phyloP scores from a whole-genome alignment of 2,329 filamentous ascomycete genomes.

The Seiridium unicorne region DNA sequence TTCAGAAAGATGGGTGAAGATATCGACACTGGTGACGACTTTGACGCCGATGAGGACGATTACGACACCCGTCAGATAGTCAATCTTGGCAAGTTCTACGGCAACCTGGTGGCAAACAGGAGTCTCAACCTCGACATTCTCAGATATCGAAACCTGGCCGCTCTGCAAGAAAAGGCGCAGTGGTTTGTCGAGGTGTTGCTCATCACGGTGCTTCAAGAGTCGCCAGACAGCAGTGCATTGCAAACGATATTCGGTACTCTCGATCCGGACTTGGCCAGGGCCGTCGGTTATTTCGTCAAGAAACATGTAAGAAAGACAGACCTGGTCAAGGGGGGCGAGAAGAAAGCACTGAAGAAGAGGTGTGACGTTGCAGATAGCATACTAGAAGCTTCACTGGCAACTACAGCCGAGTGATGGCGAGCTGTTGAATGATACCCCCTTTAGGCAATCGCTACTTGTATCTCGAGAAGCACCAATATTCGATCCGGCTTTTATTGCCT shows the following conservation, averaged over 20 bases:
- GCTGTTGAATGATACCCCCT: neutral
- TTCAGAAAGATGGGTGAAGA: conserved; percentile 85
- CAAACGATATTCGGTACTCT: conserved; percentile 65
- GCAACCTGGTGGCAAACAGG: conserved; percentile 45
- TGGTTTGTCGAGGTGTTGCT: conserved; percentile 80
- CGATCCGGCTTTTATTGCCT: too few species aligned
- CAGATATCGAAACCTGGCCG: conserved; percentile 75
- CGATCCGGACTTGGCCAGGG: conserved; percentile 66
- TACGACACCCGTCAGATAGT: conserved; percentile 51
- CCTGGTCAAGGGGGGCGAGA: conserved; percentile 43
- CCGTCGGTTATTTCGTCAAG: conserved; percentile 76
- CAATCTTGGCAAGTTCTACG: conserved; percentile 55
- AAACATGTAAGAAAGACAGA: conserved; percentile 70
- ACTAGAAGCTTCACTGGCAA: conserved; percentile 26
- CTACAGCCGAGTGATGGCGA: neutral
- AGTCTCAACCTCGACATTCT: conserved; percentile 48
- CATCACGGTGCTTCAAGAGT: conserved; percentile 70
- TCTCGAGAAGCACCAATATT: neutral
- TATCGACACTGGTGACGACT: conserved; percentile 54
- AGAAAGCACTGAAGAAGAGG: conserved; percentile 46
- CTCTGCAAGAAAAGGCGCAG: conserved; percentile 72
- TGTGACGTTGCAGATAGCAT: conserved; percentile 41
- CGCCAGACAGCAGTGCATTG: conserved; percentile 52
- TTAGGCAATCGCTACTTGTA: too few species aligned
- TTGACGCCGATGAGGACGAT: conserved; percentile 52